These are phyloP conservation scores for Fusarium nanum DNA, from an alignment of 2,329 filamentous ascomycete genomes.

Conservation along the genomic window DNA sequence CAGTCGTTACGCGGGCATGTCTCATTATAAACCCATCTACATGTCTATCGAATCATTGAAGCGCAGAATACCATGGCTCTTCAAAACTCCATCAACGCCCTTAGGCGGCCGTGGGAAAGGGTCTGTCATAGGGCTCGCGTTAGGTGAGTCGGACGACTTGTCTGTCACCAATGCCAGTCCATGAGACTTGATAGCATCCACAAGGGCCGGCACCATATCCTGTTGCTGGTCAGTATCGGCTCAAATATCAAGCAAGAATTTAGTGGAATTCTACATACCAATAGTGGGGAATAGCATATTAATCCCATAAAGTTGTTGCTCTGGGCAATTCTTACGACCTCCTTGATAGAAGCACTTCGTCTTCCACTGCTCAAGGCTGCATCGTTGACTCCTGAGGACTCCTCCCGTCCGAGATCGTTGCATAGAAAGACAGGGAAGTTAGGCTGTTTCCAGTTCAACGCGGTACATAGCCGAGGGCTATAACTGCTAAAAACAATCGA, in stretches of 20 bases:
- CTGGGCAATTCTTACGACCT: slow-evolving; percentile 91
- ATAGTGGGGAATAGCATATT: slow-evolving; percentile 85
- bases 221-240: slow-evolving; percentile 50
- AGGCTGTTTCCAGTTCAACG: slow-evolving; percentile 98
- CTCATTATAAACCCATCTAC: slow-evolving; percentile 49
- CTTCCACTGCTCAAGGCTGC: slow-evolving; percentile 69
- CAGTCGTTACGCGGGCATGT: slow-evolving; percentile 35
- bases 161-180: slow-evolving; percentile 93
- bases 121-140: slow-evolving; percentile 56
- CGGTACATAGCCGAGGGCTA: slow-evolving; percentile 89
- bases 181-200: slow-evolving; percentile 93
- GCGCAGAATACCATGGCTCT: slow-evolving; percentile 84
- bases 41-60: slow-evolving; percentile 94
- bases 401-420: slow-evolving; percentile 84
- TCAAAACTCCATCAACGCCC: slow-evolving; percentile 88
- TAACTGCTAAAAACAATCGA: slow-evolving; percentile 96
- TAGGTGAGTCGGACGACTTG: slow-evolving; percentile 71
- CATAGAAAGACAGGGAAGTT: slow-evolving; percentile 97
- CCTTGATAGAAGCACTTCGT: slow-evolving; percentile 88
- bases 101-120: slow-evolving; percentile 74
- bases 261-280: slow-evolving; percentile 68
- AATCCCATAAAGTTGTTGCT: slow-evolving; percentile 99
- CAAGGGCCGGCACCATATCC: slow-evolving; percentile 92
- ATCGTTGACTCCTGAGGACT: slow-evolving; percentile 53
- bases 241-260: no score